Base-by-base conservation (phyloP, 2,329 filamentous ascomycete species). In the Aspergillus tanneri region DNA sequence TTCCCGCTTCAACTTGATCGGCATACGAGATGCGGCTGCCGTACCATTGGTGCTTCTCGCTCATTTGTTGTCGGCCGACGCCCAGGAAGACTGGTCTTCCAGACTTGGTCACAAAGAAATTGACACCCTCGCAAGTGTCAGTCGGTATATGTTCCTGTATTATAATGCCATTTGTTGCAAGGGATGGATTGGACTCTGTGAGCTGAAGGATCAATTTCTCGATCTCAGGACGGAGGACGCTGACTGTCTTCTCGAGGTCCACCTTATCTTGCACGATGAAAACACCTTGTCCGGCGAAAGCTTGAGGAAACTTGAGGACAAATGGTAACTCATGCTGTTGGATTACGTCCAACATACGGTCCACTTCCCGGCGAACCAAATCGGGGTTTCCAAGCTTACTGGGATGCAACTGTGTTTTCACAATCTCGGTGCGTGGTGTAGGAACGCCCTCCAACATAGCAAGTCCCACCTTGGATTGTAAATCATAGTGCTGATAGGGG, bases 401-500 rank as follows among this genome's bases (percentile, higher is more conserved):
- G 3, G 36, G 36, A 8, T 16, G n/a, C 9, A 24, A 39, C 2
- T 14, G 39, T 1, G 46, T 40, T 7, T 48, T 39, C 2, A 43
- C 37, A 11, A 48, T 21, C 7, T 9, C 38, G n/a, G 40, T 30
- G 2, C 22, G 16, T 8, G 39, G 40, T 4, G 40, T 43, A 2
- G 46, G 40, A 7, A 48, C 23, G 4, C 19, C 21, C n/a, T n/a
- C n/a, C 2, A 28, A 43, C 11, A 24, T 8, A 1, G 46, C 46
- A 3, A 43, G 25, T 19, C 46, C 41, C 6, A 38, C 32, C 14
- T 43, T 43, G 3, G 39, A 43, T 9, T 37, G 32, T 4, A 43
- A n/a, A 9, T 48, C 27, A 11, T 43, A 48, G 21, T 43, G 46
- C 5, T n/a, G 22, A 2, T 43, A n/a, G 2, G 46, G 39, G 3